These are phyloP conservation scores for Dioszegia crocea DNA, from an alignment of 768 basidiomycete genomes.

Conservation along the genomic window DNA sequence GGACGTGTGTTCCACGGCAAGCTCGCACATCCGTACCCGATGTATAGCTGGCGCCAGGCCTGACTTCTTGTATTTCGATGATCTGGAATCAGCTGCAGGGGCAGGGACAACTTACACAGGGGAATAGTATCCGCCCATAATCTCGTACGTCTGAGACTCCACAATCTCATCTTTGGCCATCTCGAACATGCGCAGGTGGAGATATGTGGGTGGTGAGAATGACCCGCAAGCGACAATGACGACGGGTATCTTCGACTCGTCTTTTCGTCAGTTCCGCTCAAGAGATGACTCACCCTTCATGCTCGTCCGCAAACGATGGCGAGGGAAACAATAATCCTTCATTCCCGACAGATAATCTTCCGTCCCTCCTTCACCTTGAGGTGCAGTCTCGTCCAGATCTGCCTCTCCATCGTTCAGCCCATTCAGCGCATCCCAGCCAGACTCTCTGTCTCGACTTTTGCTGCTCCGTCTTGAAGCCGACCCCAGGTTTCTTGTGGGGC, in stretches of 20 bases:
- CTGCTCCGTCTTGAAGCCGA: not conserved
- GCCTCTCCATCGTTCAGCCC: conserved; percentile 49
- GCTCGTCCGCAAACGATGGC: conserved; percentile 42
- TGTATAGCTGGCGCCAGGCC: conserved; percentile 82
- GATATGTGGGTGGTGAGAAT: conserved; percentile 96
- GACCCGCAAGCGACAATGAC: conserved; percentile 93
- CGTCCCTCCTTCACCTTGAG: conserved; percentile 40
- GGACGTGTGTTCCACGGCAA: conserved; percentile 84
- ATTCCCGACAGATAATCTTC: conserved; percentile 38
- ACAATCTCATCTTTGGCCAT: conserved; percentile 93
- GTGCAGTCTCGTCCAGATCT: conserved; percentile 46
- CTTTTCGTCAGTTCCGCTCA: conserved; percentile 13
- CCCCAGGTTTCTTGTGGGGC: not conserved
- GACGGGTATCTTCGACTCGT: conserved; percentile 61
- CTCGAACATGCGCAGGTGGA: conserved; percentile 96
- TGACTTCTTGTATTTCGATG: conserved; percentile 77
- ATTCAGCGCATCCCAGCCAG: conserved; percentile 39
- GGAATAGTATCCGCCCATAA: conserved; percentile 91
- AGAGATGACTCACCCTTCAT: conserved; percentile 46
- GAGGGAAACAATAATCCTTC: conserved; percentile 50
- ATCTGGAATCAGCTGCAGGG: conserved; percentile 25
- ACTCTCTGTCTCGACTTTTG: conserved; percentile 18
- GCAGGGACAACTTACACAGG: conserved; percentile 58
- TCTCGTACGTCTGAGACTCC: conserved; percentile 88
- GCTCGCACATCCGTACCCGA: conserved; percentile 68